These are phyloP conservation scores for Rhodofomes roseus DNA, from an alignment of 1,284 basidiomycete genomes.

Conservation along the genomic window DNA sequence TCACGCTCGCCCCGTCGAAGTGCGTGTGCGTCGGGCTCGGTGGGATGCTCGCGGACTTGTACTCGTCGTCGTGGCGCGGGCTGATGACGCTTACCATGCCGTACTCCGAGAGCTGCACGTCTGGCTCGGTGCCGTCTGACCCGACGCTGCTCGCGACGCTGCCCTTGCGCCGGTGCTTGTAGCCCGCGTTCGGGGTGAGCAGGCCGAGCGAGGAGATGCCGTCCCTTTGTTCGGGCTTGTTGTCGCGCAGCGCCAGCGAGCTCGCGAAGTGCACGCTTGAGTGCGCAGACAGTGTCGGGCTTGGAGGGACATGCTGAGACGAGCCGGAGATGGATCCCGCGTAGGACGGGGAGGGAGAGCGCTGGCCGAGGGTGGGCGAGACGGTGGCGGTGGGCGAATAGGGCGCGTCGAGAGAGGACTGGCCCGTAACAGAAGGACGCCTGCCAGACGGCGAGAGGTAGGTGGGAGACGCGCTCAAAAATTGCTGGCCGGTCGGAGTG, in stretches of 20 bases:
- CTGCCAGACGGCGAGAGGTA: slow-evolving; percentile 16
- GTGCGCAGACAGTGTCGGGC: slow-evolving; percentile 65
- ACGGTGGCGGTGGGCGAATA: slow-evolving; percentile 17
- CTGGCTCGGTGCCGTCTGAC: slow-evolving; percentile 38
- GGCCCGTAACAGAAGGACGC: slow-evolving; percentile 10
- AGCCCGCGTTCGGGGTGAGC: slow-evolving; percentile 39
- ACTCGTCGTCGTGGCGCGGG: slow-evolving; percentile 24
- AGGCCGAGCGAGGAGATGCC: slow-evolving; percentile 56
- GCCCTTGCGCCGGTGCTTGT: slow-evolving; percentile 45
- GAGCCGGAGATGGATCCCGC: slow-evolving; percentile 38
- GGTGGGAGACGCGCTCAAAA: slow-evolving; percentile 9
- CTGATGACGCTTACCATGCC: slow-evolving; percentile 20
- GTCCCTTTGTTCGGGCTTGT: slow-evolving; percentile 58
- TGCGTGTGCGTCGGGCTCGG: slow-evolving; percentile 36
- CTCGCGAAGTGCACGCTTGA: slow-evolving; percentile 60
- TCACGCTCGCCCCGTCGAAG: slow-evolving; percentile 25
- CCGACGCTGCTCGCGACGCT: slow-evolving; percentile 40
- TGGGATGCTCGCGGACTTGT: slow-evolving; percentile 22
- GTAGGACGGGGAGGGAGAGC: slow-evolving; percentile 25
- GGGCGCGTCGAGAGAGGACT: slow-evolving; percentile 17
- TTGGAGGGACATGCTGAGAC: slow-evolving; percentile 47
- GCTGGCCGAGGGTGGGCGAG: slow-evolving; percentile 16
- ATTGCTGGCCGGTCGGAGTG: slow-evolving; percentile 1
- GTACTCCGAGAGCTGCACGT: slow-evolving; percentile 20
- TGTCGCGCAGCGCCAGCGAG: slow-evolving; percentile 62